Base-by-base conservation (phyloP, 106 monocot genomes). In the Posidonia australis region DNA sequence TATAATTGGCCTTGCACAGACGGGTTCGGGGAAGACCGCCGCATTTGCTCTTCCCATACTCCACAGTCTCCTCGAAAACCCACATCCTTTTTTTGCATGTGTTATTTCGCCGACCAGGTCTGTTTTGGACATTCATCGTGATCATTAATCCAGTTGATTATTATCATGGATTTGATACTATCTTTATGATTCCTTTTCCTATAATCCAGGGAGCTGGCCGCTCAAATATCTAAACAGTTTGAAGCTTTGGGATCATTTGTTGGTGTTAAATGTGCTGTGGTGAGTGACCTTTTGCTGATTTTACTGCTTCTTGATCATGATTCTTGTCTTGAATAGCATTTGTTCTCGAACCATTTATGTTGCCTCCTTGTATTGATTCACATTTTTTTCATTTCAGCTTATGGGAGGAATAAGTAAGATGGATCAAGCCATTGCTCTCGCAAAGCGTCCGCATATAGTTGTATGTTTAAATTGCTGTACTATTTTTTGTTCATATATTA, bases 1-100 rank as follows among this genome's bases (percentile, higher is more conserved):
- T 68, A 52, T 98, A 18, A 98, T 98, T 70, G 96, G 90, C 28
- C 75, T 98, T 32, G 96, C 87, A 30, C 84, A 90, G 29, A 96
- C 96, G 3, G 96, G 96, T 7, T 90, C 96, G 0, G 96, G 96
- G 1, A 96, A 96, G 75, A 96, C 96, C 21, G 96, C 84, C 23
- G 96, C 96, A 42, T 96, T 96, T 67, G 96, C 90, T 24, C 71
- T 96, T 26, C 96, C 96, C 1, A 90, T 90, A 67, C 71, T 98
- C n/a, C 96, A 98, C 64, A 86, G 80, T 14, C 80, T 98, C 36
- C 80, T 90, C 42, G 74, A 81, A 62, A 80, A 80, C 1, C 82
- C 81, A 41, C 74, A 80, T 2, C 74, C 84, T 12, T 90, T 98
- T 62, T 98, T 90, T 70, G 96, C 90, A 57, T 87, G 86, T 44